Evolutionary conservation across 2,329 filamentous ascomycete genomes (phyloP), one percentile per base, ranked within the genome.

Genomic region (Teratosphaeriaceae sp.): DNA sequence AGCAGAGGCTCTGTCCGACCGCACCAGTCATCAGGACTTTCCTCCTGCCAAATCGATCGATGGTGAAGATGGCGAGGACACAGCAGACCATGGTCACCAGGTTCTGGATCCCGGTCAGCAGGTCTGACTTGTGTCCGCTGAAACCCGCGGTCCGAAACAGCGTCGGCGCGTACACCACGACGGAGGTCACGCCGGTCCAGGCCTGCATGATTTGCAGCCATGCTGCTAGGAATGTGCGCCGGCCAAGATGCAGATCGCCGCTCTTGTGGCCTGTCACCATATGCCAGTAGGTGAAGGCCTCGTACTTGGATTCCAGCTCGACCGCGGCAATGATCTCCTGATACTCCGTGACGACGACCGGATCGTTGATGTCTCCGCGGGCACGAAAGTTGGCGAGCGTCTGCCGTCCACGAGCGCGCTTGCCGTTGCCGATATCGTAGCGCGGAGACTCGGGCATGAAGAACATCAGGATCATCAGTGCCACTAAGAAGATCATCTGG

Each of bases 391-490:
- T 39, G 22, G 37, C 37, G 3, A 39, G 16, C 3, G 37, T 39
- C n/a, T 39, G 37, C 9, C 23, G 22, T 11, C 37, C 37, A 13
- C 37, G 22, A 12, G 5, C 3, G 13, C 37, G 37, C 24, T 29
- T 39, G n/a, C 37, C 37, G 24, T 39, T 39, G 7, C 37, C 37
- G 15, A 39, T 39, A 21, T 39, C 37, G 26, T 33, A 40, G 16
- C 38, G 38, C 11, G 38, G 38, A n/a, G 8, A n/a, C 20, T 40
- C 38, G 5, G 38, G 38, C 38, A 40, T 40, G 38, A 40, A 20
- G 4, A 18, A 26, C 15, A 40, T 33, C 3, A 40, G 6, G 38
- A 22, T 18, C 26, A 40, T 31, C 8, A 40, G 27, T 16, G 21
- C 27, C 8, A 40, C 16, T 7, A 40, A 27, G n/a, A 33, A 33